Conservation (phyloP, 306 rosid genomes). For the Lathyrus tuberosus region DNA sequence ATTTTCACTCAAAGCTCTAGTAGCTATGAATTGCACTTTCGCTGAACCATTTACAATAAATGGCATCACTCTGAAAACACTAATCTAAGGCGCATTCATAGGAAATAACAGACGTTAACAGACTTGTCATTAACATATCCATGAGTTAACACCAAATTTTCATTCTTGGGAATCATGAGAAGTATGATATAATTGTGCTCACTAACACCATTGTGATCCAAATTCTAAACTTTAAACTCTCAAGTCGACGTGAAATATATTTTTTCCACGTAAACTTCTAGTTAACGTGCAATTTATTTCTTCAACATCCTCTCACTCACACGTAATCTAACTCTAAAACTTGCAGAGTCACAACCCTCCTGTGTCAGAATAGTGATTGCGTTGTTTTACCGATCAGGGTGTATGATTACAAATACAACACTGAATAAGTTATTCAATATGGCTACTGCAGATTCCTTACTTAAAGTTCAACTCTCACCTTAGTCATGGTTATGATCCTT, state of each 20-base stretch:
- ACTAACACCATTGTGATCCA: neutral
- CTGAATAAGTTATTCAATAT: too few species aligned
- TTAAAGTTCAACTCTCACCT: too few species aligned
- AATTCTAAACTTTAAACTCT: too few species aligned
- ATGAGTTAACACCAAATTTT: slow-evolving; percentile 26
- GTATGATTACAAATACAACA: neutral
- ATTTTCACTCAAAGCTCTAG: neutral
- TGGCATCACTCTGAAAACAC: slow-evolving; percentile 9
- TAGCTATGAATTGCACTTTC: neutral
- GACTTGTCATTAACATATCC: too few species aligned
- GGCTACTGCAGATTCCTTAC: too few species aligned
- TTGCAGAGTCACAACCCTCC: neutral
- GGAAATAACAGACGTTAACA: neutral
- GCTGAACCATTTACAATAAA: neutral
- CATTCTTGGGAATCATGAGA: neutral
- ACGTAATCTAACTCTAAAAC: neutral
- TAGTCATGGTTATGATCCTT: slow-evolving; percentile 10
- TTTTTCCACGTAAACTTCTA: too few species aligned
- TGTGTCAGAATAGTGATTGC: slow-evolving; percentile 15
- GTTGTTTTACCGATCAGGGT: slow-evolving; percentile 2
- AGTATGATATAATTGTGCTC: neutral
- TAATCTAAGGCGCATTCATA: neutral
- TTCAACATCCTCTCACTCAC: too few species aligned
- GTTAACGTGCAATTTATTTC: too few species aligned
- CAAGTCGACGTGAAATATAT: too few species aligned